These are phyloP conservation scores for Talaromyces proteolyticus DNA, from an alignment of 495 filamentous ascomycete genomes.

Conservation along the genomic window DNA sequence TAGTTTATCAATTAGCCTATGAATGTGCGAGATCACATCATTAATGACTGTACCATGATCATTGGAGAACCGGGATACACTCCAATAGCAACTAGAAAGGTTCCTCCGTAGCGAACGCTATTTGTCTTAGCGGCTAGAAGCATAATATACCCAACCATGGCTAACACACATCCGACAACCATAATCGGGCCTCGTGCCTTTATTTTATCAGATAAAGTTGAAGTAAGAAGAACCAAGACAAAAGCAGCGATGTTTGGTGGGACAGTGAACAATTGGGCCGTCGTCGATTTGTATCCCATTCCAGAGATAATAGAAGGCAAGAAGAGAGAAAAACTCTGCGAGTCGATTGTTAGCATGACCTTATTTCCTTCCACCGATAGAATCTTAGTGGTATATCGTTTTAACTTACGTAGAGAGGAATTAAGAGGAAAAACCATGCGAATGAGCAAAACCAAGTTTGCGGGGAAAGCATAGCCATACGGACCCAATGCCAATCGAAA, in stretches of 20 bases:
- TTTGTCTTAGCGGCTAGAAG: conserved; percentile 18
- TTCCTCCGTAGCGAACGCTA: conserved; percentile 18
- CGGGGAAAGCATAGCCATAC: conserved; percentile 36
- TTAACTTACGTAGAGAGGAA: conserved; percentile 66
- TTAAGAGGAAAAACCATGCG: conserved; percentile 35
- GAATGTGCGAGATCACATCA: background rate
- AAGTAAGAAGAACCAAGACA: conserved; percentile 30
- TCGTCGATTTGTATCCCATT: conserved; percentile 39
- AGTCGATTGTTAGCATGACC: too few species aligned
- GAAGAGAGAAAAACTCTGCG: conserved; percentile 30
- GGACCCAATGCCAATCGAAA: conserved; percentile 41
- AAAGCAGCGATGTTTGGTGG: conserved; percentile 45
- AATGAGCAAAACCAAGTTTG: conserved; percentile 34
- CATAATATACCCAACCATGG: conserved; percentile 31
- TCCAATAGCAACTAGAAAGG: conserved; percentile 15
- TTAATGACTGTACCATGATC: conserved; percentile 4
- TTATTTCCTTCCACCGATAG: too few species aligned
- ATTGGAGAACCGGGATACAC: conserved; percentile 13
- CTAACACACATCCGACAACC: conserved; percentile 28
- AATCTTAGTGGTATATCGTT: conserved; percentile 51
- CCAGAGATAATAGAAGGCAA: conserved; percentile 46
- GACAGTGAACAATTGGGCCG: conserved; percentile 46
- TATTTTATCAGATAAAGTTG: conserved; percentile 29
- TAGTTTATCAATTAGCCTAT: background rate
- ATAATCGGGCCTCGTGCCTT: conserved; percentile 38